phyloP scores from a whole-genome alignment of 2,329 filamentous ascomycete genomes.

The Nothophoma quercina region DNA sequence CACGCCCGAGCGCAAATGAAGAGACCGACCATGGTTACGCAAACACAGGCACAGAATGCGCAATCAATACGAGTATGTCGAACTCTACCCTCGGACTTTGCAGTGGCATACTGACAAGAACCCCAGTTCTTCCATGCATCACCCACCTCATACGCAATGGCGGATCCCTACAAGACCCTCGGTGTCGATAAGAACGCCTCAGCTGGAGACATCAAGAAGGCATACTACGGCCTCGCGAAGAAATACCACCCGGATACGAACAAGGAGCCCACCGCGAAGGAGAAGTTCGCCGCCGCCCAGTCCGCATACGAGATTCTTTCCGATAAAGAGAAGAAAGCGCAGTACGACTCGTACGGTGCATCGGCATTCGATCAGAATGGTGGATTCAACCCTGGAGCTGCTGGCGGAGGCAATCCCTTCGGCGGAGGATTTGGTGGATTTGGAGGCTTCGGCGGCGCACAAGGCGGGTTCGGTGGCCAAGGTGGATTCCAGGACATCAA shows the following conservation, averaged over 20 bases:
- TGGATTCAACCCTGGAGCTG: constrained; percentile 80
- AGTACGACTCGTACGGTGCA: constrained; percentile 89
- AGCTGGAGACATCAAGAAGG: constrained; percentile 91
- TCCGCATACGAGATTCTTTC: constrained; percentile 92
- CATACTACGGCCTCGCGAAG: constrained; percentile 96
- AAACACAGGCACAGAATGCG: constrained; percentile 30
- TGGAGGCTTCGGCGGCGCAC: constrained; percentile 59
- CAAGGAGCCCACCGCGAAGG: constrained; percentile 91
- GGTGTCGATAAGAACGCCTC: constrained; percentile 85
- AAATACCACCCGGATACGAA: constrained; percentile 99
- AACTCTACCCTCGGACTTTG: no score
- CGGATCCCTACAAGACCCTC: constrained; percentile 87
- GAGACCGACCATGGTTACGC: constrained; percentile 33
- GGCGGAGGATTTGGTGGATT: constrained; percentile 59
- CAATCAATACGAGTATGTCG: constrained; percentile 43
- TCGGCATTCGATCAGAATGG: constrained; percentile 72
- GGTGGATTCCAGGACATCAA: constrained; percentile 88
- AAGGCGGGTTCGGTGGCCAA: constrained; percentile 67
- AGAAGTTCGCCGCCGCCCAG: constrained; percentile 92
- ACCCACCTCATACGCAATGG: constrained; percentile 66
- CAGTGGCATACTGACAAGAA: constrained; percentile 27
- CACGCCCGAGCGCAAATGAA: constrained; percentile 34
- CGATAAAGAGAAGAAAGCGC: constrained; percentile 90
- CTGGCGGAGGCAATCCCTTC: constrained; percentile 70
- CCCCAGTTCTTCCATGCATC: constrained; percentile 48